Conservation (phyloP, 805 yeast species). For the Candida anglica region DNA sequence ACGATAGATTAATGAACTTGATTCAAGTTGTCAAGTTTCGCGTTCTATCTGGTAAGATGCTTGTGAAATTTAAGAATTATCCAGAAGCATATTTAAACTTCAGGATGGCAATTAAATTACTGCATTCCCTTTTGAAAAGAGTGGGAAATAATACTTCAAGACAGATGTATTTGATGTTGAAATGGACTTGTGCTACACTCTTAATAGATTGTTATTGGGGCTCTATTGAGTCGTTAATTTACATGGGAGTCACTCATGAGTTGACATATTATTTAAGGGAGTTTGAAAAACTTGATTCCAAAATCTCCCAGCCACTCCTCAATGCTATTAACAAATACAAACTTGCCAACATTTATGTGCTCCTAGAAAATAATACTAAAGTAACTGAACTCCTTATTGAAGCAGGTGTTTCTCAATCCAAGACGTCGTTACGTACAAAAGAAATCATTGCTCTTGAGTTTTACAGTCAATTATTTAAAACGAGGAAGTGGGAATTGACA, state of each 20-base stretch:
- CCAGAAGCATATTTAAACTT: constrained; percentile 33
- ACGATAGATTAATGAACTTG: constrained; percentile 21
- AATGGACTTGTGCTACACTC: constrained; percentile 31
- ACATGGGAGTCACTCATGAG: constrained; percentile 57
- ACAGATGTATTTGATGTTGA: constrained; percentile 19
- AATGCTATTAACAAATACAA: no score
- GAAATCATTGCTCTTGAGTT: no score
- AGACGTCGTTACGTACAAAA: no score
- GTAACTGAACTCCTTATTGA: no score
- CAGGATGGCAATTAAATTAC: constrained; percentile 47
- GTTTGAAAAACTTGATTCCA: constrained; percentile 37
- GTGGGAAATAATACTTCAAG: constrained; percentile 15
- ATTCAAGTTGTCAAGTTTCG: constrained; percentile 34
- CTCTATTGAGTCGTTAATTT: constrained; percentile 37
- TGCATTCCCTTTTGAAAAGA: constrained; percentile 50
- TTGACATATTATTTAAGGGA: constrained; percentile 53
- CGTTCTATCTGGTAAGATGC: constrained; percentile 20
- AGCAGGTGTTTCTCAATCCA: no score
- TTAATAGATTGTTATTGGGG: constrained; percentile 35
- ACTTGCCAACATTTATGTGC: no score
- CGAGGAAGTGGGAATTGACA: no score
- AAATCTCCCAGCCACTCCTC: no score
- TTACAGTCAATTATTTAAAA: no score
- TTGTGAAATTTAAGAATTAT: constrained; percentile 13
- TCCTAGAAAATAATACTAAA: no score